Percentiles rank a stretch among this genome's conserved stretches.
These are phyloP conservation scores for Blastobotrys petasosporus DNA, from an alignment of 1,139 yeast genomes.

Conservation along the genomic window DNA sequence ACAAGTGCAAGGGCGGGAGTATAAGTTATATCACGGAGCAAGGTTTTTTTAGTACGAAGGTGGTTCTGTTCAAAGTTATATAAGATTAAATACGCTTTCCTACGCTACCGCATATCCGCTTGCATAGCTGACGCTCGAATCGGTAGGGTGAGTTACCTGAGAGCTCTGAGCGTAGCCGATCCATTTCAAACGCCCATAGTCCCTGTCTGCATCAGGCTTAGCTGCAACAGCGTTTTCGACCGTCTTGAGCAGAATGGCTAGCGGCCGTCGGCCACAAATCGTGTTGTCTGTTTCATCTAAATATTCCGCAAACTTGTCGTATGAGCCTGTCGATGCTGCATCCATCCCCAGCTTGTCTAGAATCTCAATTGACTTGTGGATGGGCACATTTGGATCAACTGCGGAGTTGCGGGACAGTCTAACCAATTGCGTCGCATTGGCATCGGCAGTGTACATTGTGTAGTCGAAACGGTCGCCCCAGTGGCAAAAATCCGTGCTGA, in stretches of 20 bases:
- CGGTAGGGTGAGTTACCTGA: slow-evolving; percentile 43
- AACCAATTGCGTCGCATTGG: slow-evolving; percentile 15
- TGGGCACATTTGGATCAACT: slow-evolving; percentile 36
- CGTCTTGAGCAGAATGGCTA: slow-evolving; percentile 54
- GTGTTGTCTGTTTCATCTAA: slow-evolving; percentile 72
- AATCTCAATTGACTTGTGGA: slow-evolving; percentile 64
- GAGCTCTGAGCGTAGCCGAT: slow-evolving; percentile 79
- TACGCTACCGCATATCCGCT: slow-evolving; percentile 57
- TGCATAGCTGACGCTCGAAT: slow-evolving; percentile 86
- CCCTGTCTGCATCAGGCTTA: slow-evolving; percentile 14
- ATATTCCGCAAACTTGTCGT: slow-evolving; percentile 59
- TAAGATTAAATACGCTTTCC: background rate
- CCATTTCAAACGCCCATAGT: slow-evolving; percentile 51
- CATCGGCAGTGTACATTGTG: slow-evolving; percentile 46
- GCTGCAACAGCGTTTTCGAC: slow-evolving; percentile 36
- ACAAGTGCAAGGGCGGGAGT: too few relatives aligned
- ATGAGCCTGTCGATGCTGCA: slow-evolving; percentile 50
- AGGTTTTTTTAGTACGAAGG: too few relatives aligned
- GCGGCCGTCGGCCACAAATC: slow-evolving; percentile 88
- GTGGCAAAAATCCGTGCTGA: slow-evolving; percentile 92
- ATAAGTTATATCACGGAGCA: too few relatives aligned
- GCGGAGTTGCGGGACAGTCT: slow-evolving; percentile 15
- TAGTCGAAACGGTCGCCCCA: slow-evolving; percentile 86
- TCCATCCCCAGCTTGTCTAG: slow-evolving; percentile 68
- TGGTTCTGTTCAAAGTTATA: too few relatives aligned